phyloP scores from a whole-genome alignment of 1,139 yeast genomes.

The Zygosaccharomyces pseudobailii region DNA sequence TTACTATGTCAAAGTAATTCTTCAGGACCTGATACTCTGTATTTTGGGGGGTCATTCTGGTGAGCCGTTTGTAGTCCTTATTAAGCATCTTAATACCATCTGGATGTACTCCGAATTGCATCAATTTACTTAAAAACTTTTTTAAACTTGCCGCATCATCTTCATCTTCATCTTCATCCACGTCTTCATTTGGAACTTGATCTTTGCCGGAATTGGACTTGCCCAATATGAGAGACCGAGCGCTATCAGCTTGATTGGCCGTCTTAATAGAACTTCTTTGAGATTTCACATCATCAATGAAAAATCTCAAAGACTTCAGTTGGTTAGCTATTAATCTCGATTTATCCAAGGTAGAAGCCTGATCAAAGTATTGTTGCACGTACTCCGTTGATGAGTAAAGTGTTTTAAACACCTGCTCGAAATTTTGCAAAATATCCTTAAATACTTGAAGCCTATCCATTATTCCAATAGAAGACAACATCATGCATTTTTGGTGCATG shows the following conservation, averaged over 20 bases:
- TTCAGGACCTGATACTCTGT: constrained; percentile 64
- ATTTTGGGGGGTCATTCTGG: constrained; percentile 52
- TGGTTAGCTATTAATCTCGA: constrained; percentile 59
- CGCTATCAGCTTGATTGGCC: neutral
- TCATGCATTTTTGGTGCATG: constrained; percentile 41
- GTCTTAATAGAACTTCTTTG: constrained; percentile 1
- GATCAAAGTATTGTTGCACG: constrained; percentile 41
- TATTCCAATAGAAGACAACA: constrained; percentile 39
- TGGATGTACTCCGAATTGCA: constrained; percentile 30
- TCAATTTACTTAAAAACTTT: constrained; percentile 44
- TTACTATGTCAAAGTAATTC: constrained; percentile 59
- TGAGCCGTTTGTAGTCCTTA: constrained; percentile 57
- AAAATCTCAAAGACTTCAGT: constrained; percentile 49
- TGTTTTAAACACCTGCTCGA: constrained; percentile 35
- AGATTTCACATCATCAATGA: constrained; percentile 49
- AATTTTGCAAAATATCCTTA: constrained; percentile 34
- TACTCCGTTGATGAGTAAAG: constrained; percentile 36
- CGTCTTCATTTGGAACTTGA: constrained; percentile 33
- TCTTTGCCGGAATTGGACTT: neutral
- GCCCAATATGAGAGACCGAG: neutral
- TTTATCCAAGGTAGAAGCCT: constrained; percentile 50
- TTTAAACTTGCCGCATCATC: constrained; percentile 45
- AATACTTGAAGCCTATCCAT: constrained; percentile 38
- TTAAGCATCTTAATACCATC: constrained; percentile 54
- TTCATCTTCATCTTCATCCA: constrained; percentile 43